These are phyloP conservation scores for Lonicera japonica DNA, from an alignment of 129 eudicot species.

Conservation along the genomic window DNA sequence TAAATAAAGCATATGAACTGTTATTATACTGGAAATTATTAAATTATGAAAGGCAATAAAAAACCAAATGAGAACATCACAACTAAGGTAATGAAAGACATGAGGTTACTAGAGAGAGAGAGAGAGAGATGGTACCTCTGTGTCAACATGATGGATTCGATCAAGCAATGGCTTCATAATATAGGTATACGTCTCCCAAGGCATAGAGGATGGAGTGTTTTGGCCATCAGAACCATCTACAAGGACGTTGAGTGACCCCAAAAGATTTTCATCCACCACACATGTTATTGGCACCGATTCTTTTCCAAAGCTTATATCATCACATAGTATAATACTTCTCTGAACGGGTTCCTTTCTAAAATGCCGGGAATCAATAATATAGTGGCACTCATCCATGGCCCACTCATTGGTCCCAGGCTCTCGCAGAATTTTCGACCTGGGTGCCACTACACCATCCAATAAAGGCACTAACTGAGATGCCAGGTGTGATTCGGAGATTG, in stretches of 20 bases:
- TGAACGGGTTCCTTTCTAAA: slow-evolving; percentile 44
- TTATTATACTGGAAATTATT: neutral
- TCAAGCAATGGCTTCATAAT: slow-evolving; percentile 62
- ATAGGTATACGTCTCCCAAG: slow-evolving; percentile 93
- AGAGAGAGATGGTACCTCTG: slow-evolving; percentile 41
- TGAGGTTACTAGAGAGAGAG: neutral
- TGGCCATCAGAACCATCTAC: slow-evolving; percentile 49
- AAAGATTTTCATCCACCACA: slow-evolving; percentile 77
- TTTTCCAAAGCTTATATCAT: slow-evolving; percentile 84
- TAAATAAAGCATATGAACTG: neutral
- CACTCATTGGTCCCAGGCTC: slow-evolving; percentile 37
- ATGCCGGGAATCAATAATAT: slow-evolving; percentile 56
- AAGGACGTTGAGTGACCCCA: slow-evolving; percentile 52
- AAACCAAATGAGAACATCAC: neutral
- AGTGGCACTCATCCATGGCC: slow-evolving; percentile 82
- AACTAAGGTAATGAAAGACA: neutral
- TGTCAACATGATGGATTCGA: slow-evolving; percentile 46
- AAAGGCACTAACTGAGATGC: slow-evolving; percentile 31
- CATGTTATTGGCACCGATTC: slow-evolving; percentile 79
- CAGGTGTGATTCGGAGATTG: slow-evolving; percentile 16
- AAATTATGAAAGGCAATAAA: neutral
- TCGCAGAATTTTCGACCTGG: slow-evolving; percentile 11
- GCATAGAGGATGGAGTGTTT: slow-evolving; percentile 44
- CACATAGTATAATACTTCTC: slow-evolving; percentile 67
- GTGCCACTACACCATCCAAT: slow-evolving; percentile 24